Evolutionary conservation across 106 monocot species (phyloP), one percentile per base, ranked within the genome.

Genomic region (Chionographis japonica): DNA sequence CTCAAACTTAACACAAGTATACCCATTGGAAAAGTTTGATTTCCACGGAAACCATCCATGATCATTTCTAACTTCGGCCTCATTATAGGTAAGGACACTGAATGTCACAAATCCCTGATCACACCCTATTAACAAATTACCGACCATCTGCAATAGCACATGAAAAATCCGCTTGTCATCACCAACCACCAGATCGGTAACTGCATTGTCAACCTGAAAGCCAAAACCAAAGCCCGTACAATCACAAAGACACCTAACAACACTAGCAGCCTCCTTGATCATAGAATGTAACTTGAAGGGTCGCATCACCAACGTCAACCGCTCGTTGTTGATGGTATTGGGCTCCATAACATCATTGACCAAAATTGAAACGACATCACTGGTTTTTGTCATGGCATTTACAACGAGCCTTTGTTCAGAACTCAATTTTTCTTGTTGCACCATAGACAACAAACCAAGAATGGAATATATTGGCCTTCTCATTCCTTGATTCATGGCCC

Each of bases 141-240:
- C 78, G 3, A 84, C 67, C 62, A 86, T 74, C 56, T 83, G 86
- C 70, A 86, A 36, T 70, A 90, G 72, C 9, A 81, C 83, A 70
- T 90, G 90, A 71, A 90, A 75, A 37, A 86, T 74, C 54, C 86
- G 68, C 56, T 81, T 83, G 58, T 90, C 90, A 63, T 86, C 90
- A 11, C 90, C 90, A 39, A 84, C 42, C 9, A 86, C 90, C 8
- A 15, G 52, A 39, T 83, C 68, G n/a, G 84, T 78, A 8, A 86
- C 27, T 15, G 49, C 55, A 68, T 75, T 75, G 3, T 83, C 78
- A 53, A 90, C 60, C 58, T 76, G 78, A 64, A 90, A 57, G 2
- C 49, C 65, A 59, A 90, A 90, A 72, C 65, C 68, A 67, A 90
- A 73, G 37, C 80, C 78, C 17, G 69, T 76, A 59, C 27, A 74